Evolutionary conservation across 176 grass and related monocot species (phyloP).

Genomic region (Tillandsia leiboldiana): DNA sequence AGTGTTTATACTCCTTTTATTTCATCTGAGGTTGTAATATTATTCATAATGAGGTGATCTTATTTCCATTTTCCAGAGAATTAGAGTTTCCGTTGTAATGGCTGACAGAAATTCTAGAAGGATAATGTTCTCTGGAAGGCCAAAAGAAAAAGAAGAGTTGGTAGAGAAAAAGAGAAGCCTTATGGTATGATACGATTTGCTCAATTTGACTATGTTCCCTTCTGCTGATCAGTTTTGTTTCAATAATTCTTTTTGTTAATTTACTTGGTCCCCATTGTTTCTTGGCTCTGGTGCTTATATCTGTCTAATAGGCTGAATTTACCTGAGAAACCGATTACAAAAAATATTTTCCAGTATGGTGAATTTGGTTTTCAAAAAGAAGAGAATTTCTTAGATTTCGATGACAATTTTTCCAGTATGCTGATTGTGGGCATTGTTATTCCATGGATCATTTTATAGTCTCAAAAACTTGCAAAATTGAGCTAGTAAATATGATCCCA

Average conservation of each 20-base stretch:
- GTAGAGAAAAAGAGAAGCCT: constrained; percentile 84
- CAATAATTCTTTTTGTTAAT: not conserved
- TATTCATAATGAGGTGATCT: constrained; percentile 1
- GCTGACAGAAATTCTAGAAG: constrained; percentile 67
- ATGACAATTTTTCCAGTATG: no score
- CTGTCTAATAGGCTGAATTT: not conserved
- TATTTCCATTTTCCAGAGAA: constrained; percentile 43
- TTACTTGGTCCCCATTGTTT: not conserved
- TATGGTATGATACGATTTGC: constrained; percentile 48
- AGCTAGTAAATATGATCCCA: no score
- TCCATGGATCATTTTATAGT: no score
- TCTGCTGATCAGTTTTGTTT: constrained; percentile 5
- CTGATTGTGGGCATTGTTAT: no score
- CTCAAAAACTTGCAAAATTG: no score
- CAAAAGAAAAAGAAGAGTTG: constrained; percentile 65
- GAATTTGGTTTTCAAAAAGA: no score
- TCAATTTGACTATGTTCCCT: not conserved
- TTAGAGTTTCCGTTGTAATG: constrained; percentile 59
- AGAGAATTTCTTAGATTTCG: no score
- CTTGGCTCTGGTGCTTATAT: constrained; percentile 12
- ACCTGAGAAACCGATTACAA: not conserved
- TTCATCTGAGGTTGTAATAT: not conserved
- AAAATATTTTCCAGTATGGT: not conserved
- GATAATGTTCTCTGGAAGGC: constrained; percentile 69
- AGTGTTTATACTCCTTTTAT: constrained; percentile 11